Base-by-base conservation (phyloP, 164 flowering plant genomes). In the Macadamia tetraphylla region DNA sequence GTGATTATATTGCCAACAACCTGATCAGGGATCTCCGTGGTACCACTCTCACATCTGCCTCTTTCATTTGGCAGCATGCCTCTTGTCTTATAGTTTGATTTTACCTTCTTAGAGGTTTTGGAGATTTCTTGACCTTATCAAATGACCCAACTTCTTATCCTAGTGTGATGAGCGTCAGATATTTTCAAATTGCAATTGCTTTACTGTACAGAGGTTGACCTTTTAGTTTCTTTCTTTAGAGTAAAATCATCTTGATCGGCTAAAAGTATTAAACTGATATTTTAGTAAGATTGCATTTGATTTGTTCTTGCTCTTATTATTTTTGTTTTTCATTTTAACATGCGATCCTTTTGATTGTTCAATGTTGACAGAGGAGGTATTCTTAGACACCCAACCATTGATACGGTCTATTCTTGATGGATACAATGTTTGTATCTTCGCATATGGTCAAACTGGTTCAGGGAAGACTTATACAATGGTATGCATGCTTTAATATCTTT, bases 381-480 rank as follows among this genome's bases (percentile, higher is more conserved):
- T 53, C 14, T 5, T 53, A 53, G 57, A 53, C 57, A 53, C 57
- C 57, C 57, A 53, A 14, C 57, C 57, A 12, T 53, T 53, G 18
- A 53, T 53, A 53, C 57, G 57, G 17, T 53, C 57, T 53, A 14
- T 53, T 53, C 57, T 53, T 53, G 57, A 53, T 14, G 57, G 57
- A 14, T 53, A 53, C 57, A 53, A 53, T 14, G 57, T 53, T 12
- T 53, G 57, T 17, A 53, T 53, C 15, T 53, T 53, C 14, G 57
- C 57, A 14, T 53, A 53, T 14, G 57, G 57, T 53, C 57, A 53
- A 53, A 53, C 57, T 13, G 57, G 57, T 17, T 53, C 57, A 53
- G 57, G 57, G 18, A 53, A 53, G 57, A 53, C 57, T 17, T 53
- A 53, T 53, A 53, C 57, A 53, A 53, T 53, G 57, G 57, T 53